Percentiles rank a stretch among this genome's conserved stretches.
These are phyloP conservation scores for Tagetes patula DNA, from an alignment of 129 eudicot species.

Conservation along the genomic window DNA sequence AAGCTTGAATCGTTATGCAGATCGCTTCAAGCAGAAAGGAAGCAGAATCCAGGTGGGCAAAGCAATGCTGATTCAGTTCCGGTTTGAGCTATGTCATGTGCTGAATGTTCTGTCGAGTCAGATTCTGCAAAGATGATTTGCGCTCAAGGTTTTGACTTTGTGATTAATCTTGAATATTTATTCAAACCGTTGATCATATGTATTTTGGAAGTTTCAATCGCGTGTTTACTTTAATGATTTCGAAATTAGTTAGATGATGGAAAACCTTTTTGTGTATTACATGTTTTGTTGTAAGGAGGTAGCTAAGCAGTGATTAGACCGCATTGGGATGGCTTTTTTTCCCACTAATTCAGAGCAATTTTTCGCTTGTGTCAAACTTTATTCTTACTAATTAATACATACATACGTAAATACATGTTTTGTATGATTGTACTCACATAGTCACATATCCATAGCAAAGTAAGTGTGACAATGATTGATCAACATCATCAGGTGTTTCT, in stretches of 20 bases:
- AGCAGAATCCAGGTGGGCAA: slow-evolving; percentile 46
- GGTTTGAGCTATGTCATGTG: slow-evolving; percentile 20
- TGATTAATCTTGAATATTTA: slow-evolving; percentile 19
- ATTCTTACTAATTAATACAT: too few relatives aligned
- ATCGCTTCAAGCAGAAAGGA: slow-evolving; percentile 92
- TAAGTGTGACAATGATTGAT: too few relatives aligned
- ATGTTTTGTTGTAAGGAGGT: neutral
- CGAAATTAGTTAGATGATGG: neutral
- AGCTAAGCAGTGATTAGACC: neutral
- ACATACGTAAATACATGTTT: too few relatives aligned
- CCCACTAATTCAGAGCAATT: too few relatives aligned
- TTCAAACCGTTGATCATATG: slow-evolving; percentile 5
- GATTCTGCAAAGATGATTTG: slow-evolving; percentile 14
- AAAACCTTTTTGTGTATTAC: neutral
- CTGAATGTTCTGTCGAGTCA: slow-evolving; percentile 1
- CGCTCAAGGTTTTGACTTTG: slow-evolving; percentile 23
- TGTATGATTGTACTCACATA: too few relatives aligned
- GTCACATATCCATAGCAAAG: too few relatives aligned
- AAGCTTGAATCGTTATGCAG: slow-evolving; percentile 88
- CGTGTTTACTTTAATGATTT: slow-evolving; percentile 9
- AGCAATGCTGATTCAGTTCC: slow-evolving; percentile 41
- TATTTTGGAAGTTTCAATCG: slow-evolving; percentile 16
- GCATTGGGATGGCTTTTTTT: neutral
- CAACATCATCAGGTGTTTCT: too few relatives aligned
- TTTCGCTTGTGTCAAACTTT: too few relatives aligned